phyloP scores from a whole-genome alignment of 225 moss, liverwort and hornwort genomes.

The Antitrichia curtipendula region DNA sequence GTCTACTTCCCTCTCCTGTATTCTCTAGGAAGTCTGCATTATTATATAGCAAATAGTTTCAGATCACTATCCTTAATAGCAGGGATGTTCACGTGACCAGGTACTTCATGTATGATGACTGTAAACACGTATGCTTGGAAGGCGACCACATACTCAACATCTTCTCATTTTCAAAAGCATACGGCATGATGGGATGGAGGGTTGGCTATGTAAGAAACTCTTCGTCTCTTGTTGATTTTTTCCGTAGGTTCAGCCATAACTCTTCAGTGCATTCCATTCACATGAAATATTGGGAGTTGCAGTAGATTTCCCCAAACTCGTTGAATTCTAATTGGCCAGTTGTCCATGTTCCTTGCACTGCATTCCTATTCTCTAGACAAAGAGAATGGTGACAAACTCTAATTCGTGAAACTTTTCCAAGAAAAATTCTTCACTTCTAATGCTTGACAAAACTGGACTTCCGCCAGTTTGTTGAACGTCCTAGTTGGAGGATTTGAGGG shows the following conservation, averaged over 20 bases:
- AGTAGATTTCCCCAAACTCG: not conserved
- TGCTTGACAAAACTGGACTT: not conserved
- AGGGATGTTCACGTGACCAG: slow-evolving; percentile 12
- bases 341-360: not conserved
- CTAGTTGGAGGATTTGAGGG: not conserved
- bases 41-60: not conserved
- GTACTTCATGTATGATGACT: slow-evolving; percentile 94
- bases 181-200: slow-evolving; percentile 99
- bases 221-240: not conserved
- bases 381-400: not conserved
- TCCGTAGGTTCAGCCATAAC: not conserved
- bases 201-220: slow-evolving; percentile 84
- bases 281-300: not conserved
- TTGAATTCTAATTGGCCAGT: not conserved
- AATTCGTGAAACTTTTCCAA: not conserved
- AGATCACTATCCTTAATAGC: not conserved
- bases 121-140: slow-evolving; percentile 69
- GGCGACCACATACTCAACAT: slow-evolving; percentile 88
- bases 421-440: not conserved
- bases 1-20: not conserved
- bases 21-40: not conserved
- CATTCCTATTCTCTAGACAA: not conserved
- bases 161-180: slow-evolving; percentile 97
- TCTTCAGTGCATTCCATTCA: not conserved
- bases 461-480: not conserved